These are phyloP conservation scores for Huntiella savannae DNA, from an alignment of 2,329 filamentous ascomycete genomes.

Conservation along the genomic window DNA sequence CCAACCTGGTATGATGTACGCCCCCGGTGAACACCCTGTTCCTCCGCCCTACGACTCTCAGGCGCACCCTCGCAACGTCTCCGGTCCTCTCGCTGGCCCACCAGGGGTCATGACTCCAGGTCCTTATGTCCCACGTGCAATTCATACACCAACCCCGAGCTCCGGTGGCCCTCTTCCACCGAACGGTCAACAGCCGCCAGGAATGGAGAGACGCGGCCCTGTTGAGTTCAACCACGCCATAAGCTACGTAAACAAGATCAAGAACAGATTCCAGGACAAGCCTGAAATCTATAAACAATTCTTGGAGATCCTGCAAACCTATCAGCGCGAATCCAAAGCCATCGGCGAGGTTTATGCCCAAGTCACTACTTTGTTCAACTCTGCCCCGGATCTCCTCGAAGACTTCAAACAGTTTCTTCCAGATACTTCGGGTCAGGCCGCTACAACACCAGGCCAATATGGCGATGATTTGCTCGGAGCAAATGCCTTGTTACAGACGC, in stretches of 20 bases:
- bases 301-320: conserved; percentile 91
- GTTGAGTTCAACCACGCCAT: conserved; percentile 99
- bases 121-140: conserved; percentile 29
- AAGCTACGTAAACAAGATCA: conserved; percentile 98
- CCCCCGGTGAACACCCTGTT: conserved; percentile 15
- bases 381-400: conserved; percentile 82
- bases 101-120: conserved; percentile 14
- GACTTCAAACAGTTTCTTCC: conserved; percentile 98
- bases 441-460: conserved; percentile 33
- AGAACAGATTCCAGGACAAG: conserved; percentile 94
- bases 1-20: conserved; percentile 26
- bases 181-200: conserved; percentile 37
- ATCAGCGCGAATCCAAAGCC: conserved; percentile 92
- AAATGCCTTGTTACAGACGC: conserved; percentile 31
- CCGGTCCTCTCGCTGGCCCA: conserved; percentile 10
- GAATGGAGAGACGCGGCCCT: conserved; percentile 71
- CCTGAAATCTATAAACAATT: conserved; percentile 99
- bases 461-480: conserved; percentile 39
- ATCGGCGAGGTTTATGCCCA: conserved; percentile 97
- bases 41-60: conserved; percentile 16
- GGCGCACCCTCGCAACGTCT: conserved; percentile 16
- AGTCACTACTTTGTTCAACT: conserved; percentile 83
- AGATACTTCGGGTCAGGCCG: conserved; percentile 48
- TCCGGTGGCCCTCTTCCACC: conserved; percentile 40
- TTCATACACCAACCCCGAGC: conserved; percentile 40